Base-by-base conservation (phyloP, 106 monocot genomes). In the Dendrobium huoshanense region DNA sequence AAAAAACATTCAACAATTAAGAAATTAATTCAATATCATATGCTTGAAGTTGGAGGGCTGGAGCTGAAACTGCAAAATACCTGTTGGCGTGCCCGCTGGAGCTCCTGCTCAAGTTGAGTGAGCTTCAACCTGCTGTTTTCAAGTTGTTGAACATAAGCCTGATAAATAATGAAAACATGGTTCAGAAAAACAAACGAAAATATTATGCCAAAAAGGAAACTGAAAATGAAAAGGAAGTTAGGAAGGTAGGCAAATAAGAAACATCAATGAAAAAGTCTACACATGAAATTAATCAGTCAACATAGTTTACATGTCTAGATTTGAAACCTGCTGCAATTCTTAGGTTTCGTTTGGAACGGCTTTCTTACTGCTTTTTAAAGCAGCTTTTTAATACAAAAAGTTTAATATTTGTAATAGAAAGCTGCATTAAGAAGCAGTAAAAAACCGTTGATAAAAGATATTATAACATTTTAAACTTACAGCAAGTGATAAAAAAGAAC, bases 121-220 rank as follows among this genome's bases (percentile, higher is more conserved):
- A 89, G 89, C 87, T 85, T 89, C 77, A 89, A 59, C 33, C 82
- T 84, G 72, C 89, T 89, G 82, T 84, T 89, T 42, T 89, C 89
- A 20, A 89, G 75, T 82, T 89, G 86, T 82, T 89, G 89, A 7
- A 89, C 82, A 82, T 89, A 89, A 55, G 84, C 89, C 89, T 89
- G 24, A 22, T 43, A 45, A 65, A 75, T 18, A 43, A 37, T 31
- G 70, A 10, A 70, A 70, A 37, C 70, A 37, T 15, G 70, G 70
- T 70, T 70, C 9, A 70, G 33, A 0, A 70, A 13, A 4, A 4
- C 31, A 64, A 67, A 67, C 29, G 13, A 67, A 70, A 70, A 70
- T 51, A 22, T 22, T 61, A 22, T 61, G 61, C 61, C 2, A 61
- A 22, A n/a, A 61, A 51, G 51, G 13, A 0, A 51, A 61, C 19